Percentiles rank a stretch among this genome's conserved stretches.
phyloP scores from a whole-genome alignment of 1,284 basidiomycete species.

The Coniophora puteana region DNA sequence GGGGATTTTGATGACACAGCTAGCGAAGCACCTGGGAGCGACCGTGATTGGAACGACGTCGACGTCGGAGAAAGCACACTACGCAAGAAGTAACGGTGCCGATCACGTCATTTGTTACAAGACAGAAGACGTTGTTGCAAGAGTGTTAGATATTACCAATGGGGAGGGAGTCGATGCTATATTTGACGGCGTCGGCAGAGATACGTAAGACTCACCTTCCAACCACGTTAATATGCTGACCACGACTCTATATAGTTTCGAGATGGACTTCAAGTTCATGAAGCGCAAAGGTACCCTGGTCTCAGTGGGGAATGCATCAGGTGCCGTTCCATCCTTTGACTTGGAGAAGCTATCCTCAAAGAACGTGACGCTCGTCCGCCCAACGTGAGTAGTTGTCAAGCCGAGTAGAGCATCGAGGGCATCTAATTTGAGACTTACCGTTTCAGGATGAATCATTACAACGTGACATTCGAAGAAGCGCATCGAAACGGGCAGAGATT shows the following conservation, averaged over 20 bases:
- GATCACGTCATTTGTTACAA: slow-evolving; percentile 86
- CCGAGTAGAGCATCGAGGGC: slow-evolving; percentile 1
- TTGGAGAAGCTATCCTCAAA: slow-evolving; percentile 77
- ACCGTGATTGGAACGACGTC: slow-evolving; percentile 95
- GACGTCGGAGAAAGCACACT: slow-evolving; percentile 75
- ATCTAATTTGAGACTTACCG: too few relatives aligned
- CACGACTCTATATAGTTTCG: slow-evolving; percentile 50
- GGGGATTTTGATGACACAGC: slow-evolving; percentile 59
- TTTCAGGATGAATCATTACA: slow-evolving; percentile 59
- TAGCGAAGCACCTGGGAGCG: slow-evolving; percentile 73
- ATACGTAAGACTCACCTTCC: slow-evolving; percentile 55
- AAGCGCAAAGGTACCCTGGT: slow-evolving; percentile 82
- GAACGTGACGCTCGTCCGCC: slow-evolving; percentile 78
- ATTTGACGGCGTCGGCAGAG: slow-evolving; percentile 93
- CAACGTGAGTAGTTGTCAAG: slow-evolving; percentile 59
- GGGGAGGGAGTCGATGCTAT: slow-evolving; percentile 85
- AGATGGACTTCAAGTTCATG: slow-evolving; percentile 78
- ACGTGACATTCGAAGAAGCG: slow-evolving; percentile 18
- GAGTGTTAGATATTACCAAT: slow-evolving; percentile 77
- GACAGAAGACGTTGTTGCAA: slow-evolving; percentile 63
- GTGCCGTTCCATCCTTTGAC: slow-evolving; percentile 69
- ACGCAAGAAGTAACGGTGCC: slow-evolving; percentile 83
- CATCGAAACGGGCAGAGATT: slow-evolving; percentile 54
- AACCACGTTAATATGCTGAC: background rate
- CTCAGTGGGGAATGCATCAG: slow-evolving; percentile 91